Evolutionary conservation across 2,329 filamentous ascomycete species (phyloP).

Genomic region (Talaromyces funiculosus): DNA sequence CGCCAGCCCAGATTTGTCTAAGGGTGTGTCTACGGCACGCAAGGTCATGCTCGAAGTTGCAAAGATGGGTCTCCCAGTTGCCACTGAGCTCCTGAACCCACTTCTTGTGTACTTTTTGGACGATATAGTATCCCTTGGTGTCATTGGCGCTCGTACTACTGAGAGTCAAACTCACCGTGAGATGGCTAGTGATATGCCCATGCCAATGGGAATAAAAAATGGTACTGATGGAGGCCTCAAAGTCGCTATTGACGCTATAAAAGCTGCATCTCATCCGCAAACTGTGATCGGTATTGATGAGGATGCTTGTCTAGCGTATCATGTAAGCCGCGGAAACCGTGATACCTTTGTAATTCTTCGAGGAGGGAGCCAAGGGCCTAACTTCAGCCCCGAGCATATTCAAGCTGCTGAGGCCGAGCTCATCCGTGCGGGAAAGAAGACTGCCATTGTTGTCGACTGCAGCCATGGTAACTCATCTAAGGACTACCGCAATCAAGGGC

Average conservation of each 20-base stretch:
- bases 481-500: constrained; percentile 1
- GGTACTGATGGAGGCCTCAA: constrained; percentile 2
- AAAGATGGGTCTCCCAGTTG: constrained; percentile 3
- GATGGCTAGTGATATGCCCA: constrained; percentile 6
- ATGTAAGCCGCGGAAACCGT: background rate
- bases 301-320: background rate
- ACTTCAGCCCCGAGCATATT: constrained; percentile 1
- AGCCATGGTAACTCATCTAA: constrained; percentile 6
- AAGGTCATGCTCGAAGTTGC: constrained; percentile 4
- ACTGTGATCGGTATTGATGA: constrained; percentile 3
- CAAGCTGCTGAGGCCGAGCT: constrained; percentile 3
- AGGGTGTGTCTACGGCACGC: background rate
- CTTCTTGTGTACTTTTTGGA: constrained; percentile 4
- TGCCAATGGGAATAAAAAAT: constrained; percentile 3
- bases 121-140: constrained; percentile 5
- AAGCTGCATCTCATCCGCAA: background rate
- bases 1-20: background rate
- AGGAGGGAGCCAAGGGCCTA: constrained; percentile 4
- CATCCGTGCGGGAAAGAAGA: background rate
- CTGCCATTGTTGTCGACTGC: constrained; percentile 3
- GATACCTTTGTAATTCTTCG: constrained; percentile 7
- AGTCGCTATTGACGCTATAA: constrained; percentile 1
- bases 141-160: constrained; percentile 1
- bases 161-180: constrained; percentile 5
- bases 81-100: constrained; percentile 4